Base-by-base conservation (phyloP, 225 moss, liverwort and hornwort genomes). In the Sphagnum contortum region DNA sequence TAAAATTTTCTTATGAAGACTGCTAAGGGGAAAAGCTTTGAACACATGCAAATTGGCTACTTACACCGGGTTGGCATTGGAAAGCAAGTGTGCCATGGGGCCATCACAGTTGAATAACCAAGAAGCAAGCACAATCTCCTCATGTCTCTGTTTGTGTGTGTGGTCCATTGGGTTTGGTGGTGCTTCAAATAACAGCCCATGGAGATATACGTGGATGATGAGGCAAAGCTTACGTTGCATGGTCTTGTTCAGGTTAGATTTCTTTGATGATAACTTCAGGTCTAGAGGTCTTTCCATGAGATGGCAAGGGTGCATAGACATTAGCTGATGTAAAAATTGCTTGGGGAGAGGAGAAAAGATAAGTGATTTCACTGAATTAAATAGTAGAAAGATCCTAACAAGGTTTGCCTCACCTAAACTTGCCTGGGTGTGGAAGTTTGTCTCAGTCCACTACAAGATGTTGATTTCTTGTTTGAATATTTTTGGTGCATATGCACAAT, bases 191-290 rank as follows among this genome's bases (percentile, higher is more conserved):
- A 29, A 72, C 81, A 85, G 85, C 86, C 86, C n/a, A 81, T 86
- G 86, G 86, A 86, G 86, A 86, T 85, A 58, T 86, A 86, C 64
- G 86, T 86, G 50, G 86, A 86, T 70, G 86, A 86, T 60, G 86
- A 86, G 65, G 86, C 86, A 67, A 86, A 86, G 70, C 77, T 86
- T 70, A 86, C 86, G 6, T 72, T 86, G 57, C 86, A 86, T 55
- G 86, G 86, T 3, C 70, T 86, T 48, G 86, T 86, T 54, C 85
- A 85, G 77, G 85, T 85, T 76, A 49, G 51, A 48, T 9, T 45
- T 66, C 56, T 44, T 29, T 29, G 29, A 29, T 29, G 29, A 29
- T 29, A 46, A 45, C 62, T 5, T 44, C 44, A 2, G 13, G 58
- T 12, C 0, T 59, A 12, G 13, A 13, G 45, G 1, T 45, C 60